Evolutionary conservation across 345 rosid species (phyloP).

Genomic region (Rhodamnia argentea): DNA sequence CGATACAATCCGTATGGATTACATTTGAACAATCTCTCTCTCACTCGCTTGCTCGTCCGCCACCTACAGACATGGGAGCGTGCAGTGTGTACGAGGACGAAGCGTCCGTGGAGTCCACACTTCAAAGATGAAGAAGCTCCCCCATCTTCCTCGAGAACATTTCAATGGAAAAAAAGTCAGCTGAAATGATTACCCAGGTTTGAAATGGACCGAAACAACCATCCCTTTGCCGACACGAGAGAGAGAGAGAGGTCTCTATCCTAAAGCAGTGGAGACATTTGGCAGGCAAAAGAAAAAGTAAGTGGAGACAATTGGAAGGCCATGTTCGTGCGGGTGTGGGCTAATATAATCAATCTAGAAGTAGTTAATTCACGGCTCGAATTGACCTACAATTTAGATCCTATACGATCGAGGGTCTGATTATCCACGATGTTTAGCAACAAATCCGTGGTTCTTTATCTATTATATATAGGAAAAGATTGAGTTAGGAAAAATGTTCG

Average conservation of each 20-base stretch:
- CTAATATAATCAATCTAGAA: neutral
- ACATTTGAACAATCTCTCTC: neutral
- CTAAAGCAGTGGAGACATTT: too few relatives aligned
- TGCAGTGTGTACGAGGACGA: neutral
- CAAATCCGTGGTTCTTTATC: neutral
- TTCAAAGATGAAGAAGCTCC: neutral
- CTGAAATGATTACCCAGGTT: neutral
- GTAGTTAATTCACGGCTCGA: neutral
- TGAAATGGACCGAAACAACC: neutral
- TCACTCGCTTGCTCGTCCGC: neutral
- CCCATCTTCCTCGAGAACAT: neutral
- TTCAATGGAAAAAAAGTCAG: neutral
- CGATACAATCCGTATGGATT: neutral
- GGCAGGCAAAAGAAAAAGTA: too few relatives aligned
- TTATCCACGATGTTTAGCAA: neutral
- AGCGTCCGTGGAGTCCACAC: neutral
- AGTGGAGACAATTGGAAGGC: neutral
- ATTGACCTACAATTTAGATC: neutral
- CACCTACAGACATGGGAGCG: neutral
- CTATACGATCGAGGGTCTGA: neutral
- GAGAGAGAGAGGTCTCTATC: neutral
- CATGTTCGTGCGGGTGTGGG: neutral
- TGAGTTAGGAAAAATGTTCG: neutral
- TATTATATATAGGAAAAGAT: neutral
- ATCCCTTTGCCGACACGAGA: neutral